Evolutionary conservation across 371 early-diverging fungal genomes (phyloP).

Genomic region (Mortierella polycephala): DNA sequence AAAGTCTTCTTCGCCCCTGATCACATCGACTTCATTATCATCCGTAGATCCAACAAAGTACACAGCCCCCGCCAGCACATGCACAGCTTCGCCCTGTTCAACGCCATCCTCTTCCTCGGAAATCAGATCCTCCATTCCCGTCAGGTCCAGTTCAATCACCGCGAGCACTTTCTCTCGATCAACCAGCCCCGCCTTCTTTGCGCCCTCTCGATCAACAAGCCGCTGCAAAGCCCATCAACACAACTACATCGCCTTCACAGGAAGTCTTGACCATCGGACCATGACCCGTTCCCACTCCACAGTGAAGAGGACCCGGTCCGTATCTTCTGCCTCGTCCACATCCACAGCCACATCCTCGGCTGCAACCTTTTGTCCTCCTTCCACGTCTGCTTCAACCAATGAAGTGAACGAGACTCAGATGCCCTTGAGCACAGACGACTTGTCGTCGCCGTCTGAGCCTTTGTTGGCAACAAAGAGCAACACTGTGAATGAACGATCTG

Average conservation of each 20-base stretch:
- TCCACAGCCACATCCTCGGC: not conserved
- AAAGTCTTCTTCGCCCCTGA: too few relatives aligned
- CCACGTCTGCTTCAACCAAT: not conserved
- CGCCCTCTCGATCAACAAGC: constrained; percentile 4
- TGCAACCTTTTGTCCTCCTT: not conserved
- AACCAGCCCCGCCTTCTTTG: not conserved
- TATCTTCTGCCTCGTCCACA: constrained; percentile 1
- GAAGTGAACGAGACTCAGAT: not conserved
- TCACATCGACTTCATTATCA: too few relatives aligned
- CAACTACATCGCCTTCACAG: constrained; percentile 8
- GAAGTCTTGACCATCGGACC: constrained; percentile 37
- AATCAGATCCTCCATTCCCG: not conserved
- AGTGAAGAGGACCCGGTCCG: not conserved
- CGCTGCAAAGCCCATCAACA: constrained; percentile 17
- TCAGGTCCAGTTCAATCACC: not conserved
- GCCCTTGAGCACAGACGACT: not conserved
- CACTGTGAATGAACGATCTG: constrained; percentile 18
- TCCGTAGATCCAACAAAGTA: too few relatives aligned
- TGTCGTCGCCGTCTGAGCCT: too few relatives aligned
- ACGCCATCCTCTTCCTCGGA: too few relatives aligned
- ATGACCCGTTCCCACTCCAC: constrained; percentile 22
- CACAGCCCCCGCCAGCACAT: too few relatives aligned
- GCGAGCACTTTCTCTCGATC: not conserved
- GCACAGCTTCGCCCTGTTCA: too few relatives aligned
- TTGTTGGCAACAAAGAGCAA: not conserved